phyloP scores from a whole-genome alignment of 768 basidiomycete species.

The Cyclocybe aegerita region DNA sequence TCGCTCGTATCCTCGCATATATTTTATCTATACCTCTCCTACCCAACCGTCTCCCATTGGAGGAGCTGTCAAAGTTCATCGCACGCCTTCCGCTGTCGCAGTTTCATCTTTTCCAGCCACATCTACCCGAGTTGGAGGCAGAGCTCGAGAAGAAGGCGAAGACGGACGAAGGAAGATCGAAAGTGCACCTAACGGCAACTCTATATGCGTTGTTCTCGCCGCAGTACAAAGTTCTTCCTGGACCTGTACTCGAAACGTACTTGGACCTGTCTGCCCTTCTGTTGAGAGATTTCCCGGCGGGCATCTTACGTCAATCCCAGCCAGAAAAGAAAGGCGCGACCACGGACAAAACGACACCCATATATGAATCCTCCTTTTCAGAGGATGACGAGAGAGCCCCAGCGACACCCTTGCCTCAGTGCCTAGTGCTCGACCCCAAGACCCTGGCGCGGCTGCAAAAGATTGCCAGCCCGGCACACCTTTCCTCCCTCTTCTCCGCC shows the following conservation, averaged over 20 bases:
- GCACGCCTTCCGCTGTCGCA: slow-evolving; percentile 55
- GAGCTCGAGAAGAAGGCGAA: no score
- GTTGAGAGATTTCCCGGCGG: slow-evolving; percentile 51
- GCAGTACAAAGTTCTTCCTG: slow-evolving; percentile 51
- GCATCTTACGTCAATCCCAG: slow-evolving; percentile 30
- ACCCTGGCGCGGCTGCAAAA: slow-evolving; percentile 65
- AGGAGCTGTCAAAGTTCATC: slow-evolving; percentile 63
- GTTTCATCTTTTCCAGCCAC: slow-evolving; percentile 27
- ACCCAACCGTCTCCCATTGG: slow-evolving; percentile 69
- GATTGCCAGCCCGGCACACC: slow-evolving; percentile 51
- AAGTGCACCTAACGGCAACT: slow-evolving; percentile 72
- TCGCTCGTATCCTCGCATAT: slow-evolving; percentile 43
- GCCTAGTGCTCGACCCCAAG: slow-evolving; percentile 52
- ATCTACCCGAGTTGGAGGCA: neutral
- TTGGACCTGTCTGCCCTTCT: slow-evolving; percentile 51
- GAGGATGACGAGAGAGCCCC: slow-evolving; percentile 33
- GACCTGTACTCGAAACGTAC: slow-evolving; percentile 48
- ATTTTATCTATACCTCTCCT: slow-evolving; percentile 77
- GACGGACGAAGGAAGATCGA: slow-evolving; percentile 4
- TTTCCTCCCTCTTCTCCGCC: slow-evolving; percentile 50
- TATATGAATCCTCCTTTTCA: slow-evolving; percentile 38
- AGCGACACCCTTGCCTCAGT: slow-evolving; percentile 5
- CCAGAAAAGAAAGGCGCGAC: slow-evolving; percentile 1
- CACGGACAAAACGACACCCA: slow-evolving; percentile 20
- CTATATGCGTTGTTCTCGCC: slow-evolving; percentile 63